Percentiles rank a stretch among this genome's conserved stretches.
These are phyloP conservation scores for Seiridium cupressi DNA, from an alignment of 2,329 filamentous ascomycete species.

Conservation along the genomic window DNA sequence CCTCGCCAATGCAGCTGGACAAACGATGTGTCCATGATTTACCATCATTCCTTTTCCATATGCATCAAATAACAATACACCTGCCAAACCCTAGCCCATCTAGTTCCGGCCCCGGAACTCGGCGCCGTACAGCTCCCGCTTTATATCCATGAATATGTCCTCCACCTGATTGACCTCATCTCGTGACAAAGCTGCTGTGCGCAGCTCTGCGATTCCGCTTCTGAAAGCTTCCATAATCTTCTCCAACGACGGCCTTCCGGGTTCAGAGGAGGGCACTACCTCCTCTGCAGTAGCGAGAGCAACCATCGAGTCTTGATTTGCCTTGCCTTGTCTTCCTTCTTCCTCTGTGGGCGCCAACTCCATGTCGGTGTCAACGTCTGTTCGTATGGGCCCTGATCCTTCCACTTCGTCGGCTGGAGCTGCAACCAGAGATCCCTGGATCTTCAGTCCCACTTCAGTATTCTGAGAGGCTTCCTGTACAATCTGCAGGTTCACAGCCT, in stretches of 20 bases:
- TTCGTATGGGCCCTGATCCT: slow-evolving; percentile 16
- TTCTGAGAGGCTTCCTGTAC: slow-evolving; percentile 29
- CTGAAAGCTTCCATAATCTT: slow-evolving; percentile 54
- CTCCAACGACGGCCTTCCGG: slow-evolving; percentile 33
- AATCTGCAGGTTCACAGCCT: slow-evolving; percentile 28
- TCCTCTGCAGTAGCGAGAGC: slow-evolving; percentile 12
- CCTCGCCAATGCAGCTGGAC: background rate
- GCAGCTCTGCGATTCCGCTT: slow-evolving; percentile 58
- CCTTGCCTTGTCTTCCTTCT: background rate
- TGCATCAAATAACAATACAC: background rate
- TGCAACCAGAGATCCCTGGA: background rate
- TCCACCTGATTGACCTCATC: slow-evolving; percentile 70
- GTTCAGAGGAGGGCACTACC: slow-evolving; percentile 11
- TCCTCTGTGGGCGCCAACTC: slow-evolving; percentile 13
- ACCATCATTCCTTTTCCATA: background rate
- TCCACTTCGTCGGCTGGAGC: background rate
- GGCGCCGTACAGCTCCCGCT: slow-evolving; percentile 70
- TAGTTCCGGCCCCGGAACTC: slow-evolving; percentile 49
- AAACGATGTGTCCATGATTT: background rate
- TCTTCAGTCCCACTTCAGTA: slow-evolving; percentile 12
- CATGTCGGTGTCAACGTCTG: slow-evolving; percentile 22
- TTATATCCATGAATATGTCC: slow-evolving; percentile 76
- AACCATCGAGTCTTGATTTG: background rate
- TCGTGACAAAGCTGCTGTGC: slow-evolving; percentile 57
- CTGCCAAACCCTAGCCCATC: background rate